These are phyloP conservation scores for Xylaria digitata DNA, from an alignment of 2,329 filamentous ascomycete species.

Conservation along the genomic window DNA sequence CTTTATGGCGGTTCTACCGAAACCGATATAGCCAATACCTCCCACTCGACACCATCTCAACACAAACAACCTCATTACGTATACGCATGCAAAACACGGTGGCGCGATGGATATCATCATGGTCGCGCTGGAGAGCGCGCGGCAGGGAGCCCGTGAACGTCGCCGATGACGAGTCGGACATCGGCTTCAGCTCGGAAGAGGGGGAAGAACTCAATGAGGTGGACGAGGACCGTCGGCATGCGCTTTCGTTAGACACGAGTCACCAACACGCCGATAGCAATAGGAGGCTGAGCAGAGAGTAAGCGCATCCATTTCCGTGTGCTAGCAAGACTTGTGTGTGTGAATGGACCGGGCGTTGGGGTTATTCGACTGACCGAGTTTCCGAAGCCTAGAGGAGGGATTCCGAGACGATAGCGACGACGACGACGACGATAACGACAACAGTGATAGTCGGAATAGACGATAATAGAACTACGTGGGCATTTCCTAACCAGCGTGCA, in stretches of 20 bases:
- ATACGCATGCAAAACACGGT: constrained; percentile 60
- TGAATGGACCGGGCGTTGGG: constrained; percentile 1
- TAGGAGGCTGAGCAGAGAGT: constrained; percentile 79
- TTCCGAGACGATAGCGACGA: constrained; percentile 80
- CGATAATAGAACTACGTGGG: constrained; percentile 32
- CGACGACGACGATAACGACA: constrained; percentile 62
- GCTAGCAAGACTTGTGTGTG: constrained; percentile 12
- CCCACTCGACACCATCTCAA: constrained; percentile 72
- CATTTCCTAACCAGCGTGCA: constrained; percentile 7
- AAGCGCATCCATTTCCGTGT: constrained; percentile 45
- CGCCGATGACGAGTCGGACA: constrained; percentile 55
- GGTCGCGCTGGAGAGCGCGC: constrained; percentile 62
- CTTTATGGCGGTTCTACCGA: constrained; percentile 76
- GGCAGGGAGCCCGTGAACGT: constrained; percentile 55
- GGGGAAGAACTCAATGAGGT: constrained; percentile 76
- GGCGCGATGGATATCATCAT: constrained; percentile 56
- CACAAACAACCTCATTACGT: constrained; percentile 65
- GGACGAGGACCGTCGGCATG: constrained; percentile 59
- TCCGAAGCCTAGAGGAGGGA: constrained; percentile 71
- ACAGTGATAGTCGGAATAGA: constrained; percentile 36
- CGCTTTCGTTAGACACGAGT: constrained; percentile 54
- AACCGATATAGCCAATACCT: constrained; percentile 80
- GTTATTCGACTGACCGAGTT: constrained; percentile 40
- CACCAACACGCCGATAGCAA: constrained; percentile 59
- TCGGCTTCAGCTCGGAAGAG: constrained; percentile 72